phyloP scores from a whole-genome alignment of 148 eudicot species.

The Amaranthus palmeri region DNA sequence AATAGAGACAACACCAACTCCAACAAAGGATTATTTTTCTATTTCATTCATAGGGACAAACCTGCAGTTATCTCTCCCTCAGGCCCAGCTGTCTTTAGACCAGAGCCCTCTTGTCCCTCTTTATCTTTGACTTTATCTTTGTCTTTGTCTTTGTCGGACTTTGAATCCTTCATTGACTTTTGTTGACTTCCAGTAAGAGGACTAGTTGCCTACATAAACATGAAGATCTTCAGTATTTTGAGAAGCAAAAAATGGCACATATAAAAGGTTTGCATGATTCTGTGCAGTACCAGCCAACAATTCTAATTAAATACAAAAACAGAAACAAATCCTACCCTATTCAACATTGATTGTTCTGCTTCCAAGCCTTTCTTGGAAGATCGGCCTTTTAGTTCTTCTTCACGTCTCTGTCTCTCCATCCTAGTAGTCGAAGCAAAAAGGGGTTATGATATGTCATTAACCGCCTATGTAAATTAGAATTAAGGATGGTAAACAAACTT shows the following conservation, averaged over 20 bases:
- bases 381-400: constrained; percentile 78
- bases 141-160: constrained; percentile 32
- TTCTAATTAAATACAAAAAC: not conserved
- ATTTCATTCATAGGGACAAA: constrained; percentile 4
- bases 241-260: not conserved
- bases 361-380: constrained; percentile 69
- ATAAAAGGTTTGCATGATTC: not conserved
- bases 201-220: constrained; percentile 65
- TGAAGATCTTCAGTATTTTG: constrained; percentile 15
- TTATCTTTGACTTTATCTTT: constrained; percentile 47
- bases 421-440: constrained; percentile 35
- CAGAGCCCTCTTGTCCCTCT: constrained; percentile 76
- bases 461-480: not conserved
- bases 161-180: constrained; percentile 79
- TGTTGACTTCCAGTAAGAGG: constrained; percentile 87
- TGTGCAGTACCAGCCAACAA: not conserved
- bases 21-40: too few species aligned
- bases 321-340: constrained; percentile 51
- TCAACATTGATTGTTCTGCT: constrained; percentile 70
- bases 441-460: not conserved
- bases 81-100: constrained; percentile 79
- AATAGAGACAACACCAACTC: too few species aligned
- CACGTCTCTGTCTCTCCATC: constrained; percentile 98
- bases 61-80: constrained; percentile 99
- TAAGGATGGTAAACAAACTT: not conserved